These are phyloP conservation scores for Globisporangium splendens DNA, from an alignment of 352 stramenopile species.

Conservation along the genomic window DNA sequence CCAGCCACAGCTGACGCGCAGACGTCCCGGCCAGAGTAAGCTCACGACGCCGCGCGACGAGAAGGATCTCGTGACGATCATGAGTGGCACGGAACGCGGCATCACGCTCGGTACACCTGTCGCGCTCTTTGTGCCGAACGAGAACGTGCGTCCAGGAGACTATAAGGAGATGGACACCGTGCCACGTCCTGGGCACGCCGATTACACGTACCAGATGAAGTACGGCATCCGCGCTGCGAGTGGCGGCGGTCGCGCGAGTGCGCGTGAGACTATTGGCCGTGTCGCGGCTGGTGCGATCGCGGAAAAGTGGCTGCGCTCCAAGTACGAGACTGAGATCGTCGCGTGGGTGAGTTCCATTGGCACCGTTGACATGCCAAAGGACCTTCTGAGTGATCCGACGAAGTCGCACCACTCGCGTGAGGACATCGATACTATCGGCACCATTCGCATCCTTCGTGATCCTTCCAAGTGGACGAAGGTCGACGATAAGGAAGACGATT, in stretches of 20 bases:
- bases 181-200: conserved; percentile 92
- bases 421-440: conserved; percentile 81
- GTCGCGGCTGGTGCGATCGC: conserved; percentile 96
- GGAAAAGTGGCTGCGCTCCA: conserved; percentile 93
- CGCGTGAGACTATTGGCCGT: conserved; percentile 97
- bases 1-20: conserved; percentile 96
- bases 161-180: conserved; percentile 97
- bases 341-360: conserved; percentile 89
- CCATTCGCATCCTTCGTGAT: conserved; percentile 76
- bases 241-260: conserved; percentile 93
- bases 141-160: conserved; percentile 95
- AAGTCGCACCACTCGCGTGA: conserved; percentile 71
- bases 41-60: conserved; percentile 98
- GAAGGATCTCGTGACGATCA: conserved; percentile 96
- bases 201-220: conserved; percentile 99
- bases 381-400: conserved; percentile 62
- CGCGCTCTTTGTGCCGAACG: conserved; percentile 96
- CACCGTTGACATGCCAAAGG: conserved; percentile 77
- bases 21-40: conserved; percentile 96
- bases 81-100: conserved; percentile 93
- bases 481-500: conserved; percentile 25
- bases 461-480: conserved; percentile 60
- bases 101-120: conserved; percentile 96
- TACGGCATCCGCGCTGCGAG: conserved; percentile 97
- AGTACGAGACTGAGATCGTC: conserved; percentile 89